phyloP scores from a whole-genome alignment of 768 basidiomycete species.

The Termitomyces eurrhizus region DNA sequence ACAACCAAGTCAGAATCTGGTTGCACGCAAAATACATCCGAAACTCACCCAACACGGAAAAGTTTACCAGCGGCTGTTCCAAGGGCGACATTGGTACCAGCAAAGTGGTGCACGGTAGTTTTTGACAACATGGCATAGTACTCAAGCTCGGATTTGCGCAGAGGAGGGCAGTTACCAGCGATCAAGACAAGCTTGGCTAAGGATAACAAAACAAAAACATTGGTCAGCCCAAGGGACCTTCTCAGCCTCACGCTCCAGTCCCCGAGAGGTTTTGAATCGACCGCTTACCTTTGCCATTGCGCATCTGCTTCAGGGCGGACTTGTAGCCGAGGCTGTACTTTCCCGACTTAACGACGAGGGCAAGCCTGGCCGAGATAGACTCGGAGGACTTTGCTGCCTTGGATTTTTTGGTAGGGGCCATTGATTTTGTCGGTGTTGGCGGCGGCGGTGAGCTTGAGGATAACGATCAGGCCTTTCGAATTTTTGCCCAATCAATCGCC shows the following conservation, averaged over 20 bases:
- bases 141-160: slow-evolving; percentile 98
- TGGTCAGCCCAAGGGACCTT: slow-evolving; percentile 88
- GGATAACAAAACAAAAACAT: slow-evolving; percentile 21
- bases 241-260: slow-evolving; percentile 99
- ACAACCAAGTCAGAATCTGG: slow-evolving; percentile 18
- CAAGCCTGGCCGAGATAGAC: slow-evolving; percentile 88
- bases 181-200: slow-evolving; percentile 97
- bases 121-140: slow-evolving; percentile 99
- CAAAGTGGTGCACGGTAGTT: slow-evolving; percentile 97
- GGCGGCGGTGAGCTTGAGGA: slow-evolving; percentile 19
- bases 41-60: slow-evolving; percentile 88
- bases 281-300: slow-evolving; percentile 90
- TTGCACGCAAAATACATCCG: background rate
- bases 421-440: slow-evolving; percentile 33
- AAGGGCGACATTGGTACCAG: slow-evolving; percentile 95
- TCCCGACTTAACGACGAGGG: slow-evolving; percentile 98
- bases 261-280: slow-evolving; percentile 54
- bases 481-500: background rate
- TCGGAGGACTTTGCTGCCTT: slow-evolving; percentile 92
- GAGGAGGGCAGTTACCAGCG: slow-evolving; percentile 97
- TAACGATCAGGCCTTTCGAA: slow-evolving; percentile 5
- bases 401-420: slow-evolving; percentile 95
- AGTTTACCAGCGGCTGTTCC: slow-evolving; percentile 99
- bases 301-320: slow-evolving; percentile 97
- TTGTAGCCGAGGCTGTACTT: slow-evolving; percentile 98